Percentiles rank a stretch among this genome's conserved stretches.
Evolutionary conservation across 257 asterid species (phyloP).

Genomic region (Nemophila menziesii): DNA sequence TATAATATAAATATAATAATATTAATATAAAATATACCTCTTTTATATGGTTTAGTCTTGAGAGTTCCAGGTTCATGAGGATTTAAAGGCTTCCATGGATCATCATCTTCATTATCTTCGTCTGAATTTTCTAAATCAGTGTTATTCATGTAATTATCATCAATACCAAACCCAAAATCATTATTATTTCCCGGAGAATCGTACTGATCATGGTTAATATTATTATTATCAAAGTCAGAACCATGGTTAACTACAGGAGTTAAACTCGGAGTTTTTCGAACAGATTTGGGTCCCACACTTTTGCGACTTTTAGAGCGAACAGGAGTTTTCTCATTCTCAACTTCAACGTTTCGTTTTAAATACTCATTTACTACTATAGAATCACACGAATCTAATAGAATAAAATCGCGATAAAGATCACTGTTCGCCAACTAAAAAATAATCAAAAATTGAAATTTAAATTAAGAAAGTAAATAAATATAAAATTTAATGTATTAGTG

Average conservation of each 20-base stretch:
- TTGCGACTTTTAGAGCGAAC: conserved; percentile 34
- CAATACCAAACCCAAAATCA: conserved; percentile 32
- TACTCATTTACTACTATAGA: conserved; percentile 50
- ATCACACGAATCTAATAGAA: conserved; percentile 71
- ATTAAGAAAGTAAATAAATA: conserved; percentile 5
- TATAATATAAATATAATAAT: neutral
- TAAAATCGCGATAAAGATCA: conserved; percentile 77
- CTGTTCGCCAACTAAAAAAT: conserved; percentile 67
- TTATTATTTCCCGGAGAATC: conserved; percentile 28
- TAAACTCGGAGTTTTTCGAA: conserved; percentile 24
- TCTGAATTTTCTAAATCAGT: conserved; percentile 43
- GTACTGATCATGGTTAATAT: conserved; percentile 24
- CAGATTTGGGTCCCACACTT: conserved; percentile 41
- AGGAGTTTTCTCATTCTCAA: conserved; percentile 31
- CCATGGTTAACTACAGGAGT: conserved; percentile 30
- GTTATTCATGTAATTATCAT: conserved; percentile 33
- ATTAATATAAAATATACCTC: conserved; percentile 29
- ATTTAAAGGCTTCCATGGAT: conserved; percentile 93
- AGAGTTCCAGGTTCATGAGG: conserved; percentile 87
- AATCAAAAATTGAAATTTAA: conserved; percentile 5
- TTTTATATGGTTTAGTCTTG: conserved; percentile 64
- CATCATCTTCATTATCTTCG: conserved; percentile 47
- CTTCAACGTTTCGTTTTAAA: conserved; percentile 29
- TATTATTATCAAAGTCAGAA: conserved; percentile 29
- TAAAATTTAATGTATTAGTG: conserved; percentile 3